phyloP scores from a whole-genome alignment of 768 basidiomycete genomes.

The Paxillus involutus region DNA sequence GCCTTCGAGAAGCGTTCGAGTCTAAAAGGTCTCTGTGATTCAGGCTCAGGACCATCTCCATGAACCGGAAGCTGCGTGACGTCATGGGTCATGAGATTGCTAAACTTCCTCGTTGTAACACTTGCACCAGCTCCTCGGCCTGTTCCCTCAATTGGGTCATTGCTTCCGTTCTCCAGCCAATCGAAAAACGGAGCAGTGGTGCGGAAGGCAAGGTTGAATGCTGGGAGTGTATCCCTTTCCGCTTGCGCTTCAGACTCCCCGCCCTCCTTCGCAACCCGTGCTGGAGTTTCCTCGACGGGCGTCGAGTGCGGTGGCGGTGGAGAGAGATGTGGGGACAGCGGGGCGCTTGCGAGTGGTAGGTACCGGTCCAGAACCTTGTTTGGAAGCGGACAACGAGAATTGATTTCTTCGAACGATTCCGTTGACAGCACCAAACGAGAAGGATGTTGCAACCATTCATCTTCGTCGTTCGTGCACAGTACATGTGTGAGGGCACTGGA shows the following conservation, averaged over 20 bases:
- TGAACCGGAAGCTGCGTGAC: background rate
- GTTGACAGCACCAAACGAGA: background rate
- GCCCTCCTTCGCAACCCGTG: background rate
- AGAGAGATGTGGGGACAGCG: background rate
- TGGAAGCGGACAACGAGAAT: no score
- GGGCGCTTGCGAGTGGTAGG: background rate
- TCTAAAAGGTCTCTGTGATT: conserved; percentile 43
- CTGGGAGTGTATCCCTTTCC: conserved; percentile 34
- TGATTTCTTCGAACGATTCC: background rate
- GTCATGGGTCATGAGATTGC: background rate
- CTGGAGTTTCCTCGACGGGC: background rate
- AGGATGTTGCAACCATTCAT: background rate
- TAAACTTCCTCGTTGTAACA: background rate
- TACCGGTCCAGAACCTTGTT: no score
- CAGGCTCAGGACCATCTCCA: background rate
- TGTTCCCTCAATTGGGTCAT: conserved; percentile 26
- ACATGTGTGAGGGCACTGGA: conserved; percentile 24
- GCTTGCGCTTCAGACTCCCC: background rate
- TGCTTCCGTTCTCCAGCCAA: conserved; percentile 67
- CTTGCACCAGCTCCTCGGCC: conserved; percentile 17
- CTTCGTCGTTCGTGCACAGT: conserved; percentile 7
- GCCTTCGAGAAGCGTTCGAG: conserved; percentile 72
- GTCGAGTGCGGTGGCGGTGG: background rate
- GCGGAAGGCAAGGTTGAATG: conserved; percentile 73
- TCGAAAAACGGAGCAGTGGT: conserved; percentile 58